Conservation (phyloP, 2,329 filamentous ascomycete genomes). For the Coniochaeta sp. region DNA sequence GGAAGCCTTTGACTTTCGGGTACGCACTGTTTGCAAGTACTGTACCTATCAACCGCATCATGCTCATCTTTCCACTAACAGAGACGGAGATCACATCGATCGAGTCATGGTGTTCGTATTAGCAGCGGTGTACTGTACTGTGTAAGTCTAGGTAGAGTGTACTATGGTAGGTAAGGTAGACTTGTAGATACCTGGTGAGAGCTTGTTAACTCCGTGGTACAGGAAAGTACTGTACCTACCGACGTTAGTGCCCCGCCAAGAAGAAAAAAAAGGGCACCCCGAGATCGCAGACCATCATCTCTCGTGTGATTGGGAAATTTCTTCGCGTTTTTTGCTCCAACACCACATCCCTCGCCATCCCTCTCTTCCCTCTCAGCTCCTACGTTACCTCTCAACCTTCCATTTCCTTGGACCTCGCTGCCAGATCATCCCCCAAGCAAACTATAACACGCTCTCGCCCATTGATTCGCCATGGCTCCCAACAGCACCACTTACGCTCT, state of each 20-base stretch:
- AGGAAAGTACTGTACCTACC: not conserved
- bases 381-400: not conserved
- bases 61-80: too few relatives aligned
- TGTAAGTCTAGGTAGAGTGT: too few relatives aligned
- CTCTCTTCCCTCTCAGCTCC: not conserved
- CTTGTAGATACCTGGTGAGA: too few relatives aligned
- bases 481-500: slow-evolving; percentile 37
- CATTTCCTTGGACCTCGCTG: not conserved
- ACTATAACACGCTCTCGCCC: slow-evolving; percentile 1
- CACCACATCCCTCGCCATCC: not conserved
- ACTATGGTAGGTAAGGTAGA: too few relatives aligned
- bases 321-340: not conserved
- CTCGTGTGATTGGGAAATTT: not conserved
- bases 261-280: not conserved
- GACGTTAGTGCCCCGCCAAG: not conserved
- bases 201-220: too few relatives aligned
- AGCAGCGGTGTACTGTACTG: too few relatives aligned
- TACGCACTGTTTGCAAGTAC: too few relatives aligned
- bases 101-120: too few relatives aligned
- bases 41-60: too few relatives aligned
- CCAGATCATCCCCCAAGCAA: not conserved
- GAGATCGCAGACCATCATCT: not conserved
- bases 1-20: too few relatives aligned
- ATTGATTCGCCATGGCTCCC: slow-evolving; percentile 13
- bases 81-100: too few relatives aligned